These are phyloP conservation scores for Verbena officinalis DNA, from an alignment of 257 asterid species.

Conservation along the genomic window DNA sequence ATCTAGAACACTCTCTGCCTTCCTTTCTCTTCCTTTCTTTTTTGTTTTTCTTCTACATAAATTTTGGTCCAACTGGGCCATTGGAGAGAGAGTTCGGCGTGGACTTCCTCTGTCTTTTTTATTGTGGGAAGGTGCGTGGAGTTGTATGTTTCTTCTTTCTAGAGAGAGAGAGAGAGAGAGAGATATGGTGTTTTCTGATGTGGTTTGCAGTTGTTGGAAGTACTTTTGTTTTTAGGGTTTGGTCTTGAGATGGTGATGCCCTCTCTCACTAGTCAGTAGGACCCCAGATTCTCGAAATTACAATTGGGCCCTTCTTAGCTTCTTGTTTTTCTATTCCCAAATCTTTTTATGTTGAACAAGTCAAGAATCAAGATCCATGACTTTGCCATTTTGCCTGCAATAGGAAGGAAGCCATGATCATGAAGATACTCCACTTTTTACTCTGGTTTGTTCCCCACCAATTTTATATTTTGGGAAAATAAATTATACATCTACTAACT, in stretches of 20 bases:
- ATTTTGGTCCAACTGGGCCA: constrained; percentile 67
- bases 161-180: constrained; percentile 38
- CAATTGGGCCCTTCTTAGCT: constrained; percentile 32
- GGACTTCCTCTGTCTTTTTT: constrained; percentile 24
- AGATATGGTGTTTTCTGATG: constrained; percentile 30
- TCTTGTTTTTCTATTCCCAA: no score
- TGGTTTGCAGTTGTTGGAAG: constrained; percentile 40
- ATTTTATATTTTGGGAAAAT: not conserved
- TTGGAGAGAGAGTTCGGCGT: constrained; percentile 29
- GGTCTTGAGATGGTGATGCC: constrained; percentile 36
- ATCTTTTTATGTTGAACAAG: constrained; percentile 20
- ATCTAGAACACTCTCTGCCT: constrained; percentile 17
- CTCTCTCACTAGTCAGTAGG: constrained; percentile 11
- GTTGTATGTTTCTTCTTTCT: constrained; percentile 26
- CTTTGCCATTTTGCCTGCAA: constrained; percentile 29
- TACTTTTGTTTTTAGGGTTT: constrained; percentile 34
- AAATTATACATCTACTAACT: no score
- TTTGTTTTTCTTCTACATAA: constrained; percentile 24
- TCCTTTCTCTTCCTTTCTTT: not conserved
- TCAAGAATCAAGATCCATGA: constrained; percentile 43
- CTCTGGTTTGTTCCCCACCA: not conserved
- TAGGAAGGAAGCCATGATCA: constrained; percentile 22
- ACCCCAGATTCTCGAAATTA: constrained; percentile 16
- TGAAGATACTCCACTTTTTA: not conserved
- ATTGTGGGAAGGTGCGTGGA: constrained; percentile 23